A percentile compares a stretch with the other conserved stretches of the same genome.
These are phyloP conservation scores for Bryopsis sp. DNA, from an alignment of 139 green algal species.

Conservation along the genomic window DNA sequence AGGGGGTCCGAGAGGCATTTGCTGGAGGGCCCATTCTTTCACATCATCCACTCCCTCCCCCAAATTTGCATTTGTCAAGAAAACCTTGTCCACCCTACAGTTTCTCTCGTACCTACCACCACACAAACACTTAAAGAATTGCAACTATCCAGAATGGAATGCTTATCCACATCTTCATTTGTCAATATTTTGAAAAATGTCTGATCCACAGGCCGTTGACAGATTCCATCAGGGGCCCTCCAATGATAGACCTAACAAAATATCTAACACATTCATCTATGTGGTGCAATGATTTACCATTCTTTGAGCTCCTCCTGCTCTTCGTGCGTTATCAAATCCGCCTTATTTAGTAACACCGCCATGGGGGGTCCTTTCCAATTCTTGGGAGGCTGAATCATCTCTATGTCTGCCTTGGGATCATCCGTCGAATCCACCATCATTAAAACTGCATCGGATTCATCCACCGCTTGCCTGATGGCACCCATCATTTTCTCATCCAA, in stretches of 20 bases:
- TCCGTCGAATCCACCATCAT: slow-evolving; percentile 14
- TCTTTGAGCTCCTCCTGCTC: slow-evolving; percentile 31
- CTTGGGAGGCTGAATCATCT: slow-evolving; percentile 59
- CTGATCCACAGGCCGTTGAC: too few species aligned
- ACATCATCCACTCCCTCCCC: slow-evolving; percentile 37
- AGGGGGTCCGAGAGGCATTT: slow-evolving; percentile 67
- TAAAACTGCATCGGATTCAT: slow-evolving; percentile 2
- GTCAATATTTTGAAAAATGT: too few species aligned
- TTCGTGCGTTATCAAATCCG: slow-evolving; percentile 44
- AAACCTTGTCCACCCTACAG: too few species aligned
- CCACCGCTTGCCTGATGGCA: not conserved
- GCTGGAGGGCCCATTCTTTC: slow-evolving; percentile 51
- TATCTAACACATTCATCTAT: too few species aligned
- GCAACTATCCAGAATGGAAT: too few species aligned
- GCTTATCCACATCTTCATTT: too few species aligned
- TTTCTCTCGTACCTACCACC: too few species aligned
- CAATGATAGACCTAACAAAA: too few species aligned
- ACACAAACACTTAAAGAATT: too few species aligned
- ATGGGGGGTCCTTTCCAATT: slow-evolving; percentile 58
- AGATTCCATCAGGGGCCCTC: too few species aligned
- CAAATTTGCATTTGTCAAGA: slow-evolving; percentile 35
- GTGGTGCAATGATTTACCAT: slow-evolving; percentile 51
- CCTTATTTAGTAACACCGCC: slow-evolving; percentile 76
- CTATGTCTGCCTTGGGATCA: slow-evolving; percentile 41
- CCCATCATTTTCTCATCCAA: slow-evolving; percentile 3